These are phyloP conservation scores for Camelina neglecta DNA, from an alignment of 345 rosid genomes.

Conservation along the genomic window DNA sequence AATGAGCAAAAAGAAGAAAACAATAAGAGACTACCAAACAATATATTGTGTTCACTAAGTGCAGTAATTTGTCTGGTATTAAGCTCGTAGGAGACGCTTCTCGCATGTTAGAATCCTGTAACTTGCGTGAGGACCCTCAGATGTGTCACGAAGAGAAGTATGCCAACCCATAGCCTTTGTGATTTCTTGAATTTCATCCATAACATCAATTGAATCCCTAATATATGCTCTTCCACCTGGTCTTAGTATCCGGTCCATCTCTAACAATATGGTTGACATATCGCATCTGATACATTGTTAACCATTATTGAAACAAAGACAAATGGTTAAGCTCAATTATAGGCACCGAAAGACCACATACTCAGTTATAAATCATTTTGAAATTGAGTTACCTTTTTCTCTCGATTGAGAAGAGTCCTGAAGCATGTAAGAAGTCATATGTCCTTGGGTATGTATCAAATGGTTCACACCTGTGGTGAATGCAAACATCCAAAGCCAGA, in stretches of 20 bases:
- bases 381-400: conserved; percentile 68
- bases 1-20: background rate
- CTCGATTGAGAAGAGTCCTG: conserved; percentile 89
- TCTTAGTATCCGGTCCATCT: conserved; percentile 96
- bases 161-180: conserved; percentile 93
- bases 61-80: conserved; percentile 15
- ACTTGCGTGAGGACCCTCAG: conserved; percentile 97
- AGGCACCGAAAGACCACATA: background rate
- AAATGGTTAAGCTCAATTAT: background rate
- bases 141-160: conserved; percentile 64
- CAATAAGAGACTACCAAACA: conserved; percentile 32
- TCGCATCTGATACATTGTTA: conserved; percentile 67
- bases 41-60: conserved; percentile 25
- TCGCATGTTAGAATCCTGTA: conserved; percentile 82
- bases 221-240: conserved; percentile 93
- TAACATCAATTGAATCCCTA: conserved; percentile 74
- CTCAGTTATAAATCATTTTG: background rate
- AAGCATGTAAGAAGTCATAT: conserved; percentile 87
- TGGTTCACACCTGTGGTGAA: conserved; percentile 82
- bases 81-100: conserved; percentile 59
- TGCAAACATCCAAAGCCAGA: background rate
- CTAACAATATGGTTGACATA: conserved; percentile 87
- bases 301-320: background rate
- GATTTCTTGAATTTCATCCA: conserved; percentile 81
- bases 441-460: conserved; percentile 99